These are phyloP conservation scores for Mycosphaerella sp. DNA, from an alignment of 2,329 filamentous ascomycete species.

Conservation along the genomic window DNA sequence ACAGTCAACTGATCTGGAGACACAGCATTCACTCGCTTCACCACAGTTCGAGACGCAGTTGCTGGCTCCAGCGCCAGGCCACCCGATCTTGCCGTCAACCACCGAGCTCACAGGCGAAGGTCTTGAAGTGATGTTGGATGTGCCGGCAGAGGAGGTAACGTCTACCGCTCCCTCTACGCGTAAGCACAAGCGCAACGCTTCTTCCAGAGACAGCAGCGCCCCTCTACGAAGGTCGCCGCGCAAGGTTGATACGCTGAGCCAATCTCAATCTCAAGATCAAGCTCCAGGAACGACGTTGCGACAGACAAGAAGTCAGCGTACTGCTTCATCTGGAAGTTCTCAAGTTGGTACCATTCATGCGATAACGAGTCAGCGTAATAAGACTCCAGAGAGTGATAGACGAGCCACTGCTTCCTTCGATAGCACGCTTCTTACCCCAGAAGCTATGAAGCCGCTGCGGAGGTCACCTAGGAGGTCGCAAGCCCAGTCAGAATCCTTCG, in stretches of 20 bases:
- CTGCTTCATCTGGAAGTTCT: background rate
- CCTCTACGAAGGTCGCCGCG: constrained; percentile 14
- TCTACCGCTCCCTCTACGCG: constrained; percentile 2
- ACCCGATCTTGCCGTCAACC: constrained; percentile 29
- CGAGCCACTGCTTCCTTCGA: constrained; percentile 3
- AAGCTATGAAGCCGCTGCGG: constrained; percentile 4
- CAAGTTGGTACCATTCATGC: background rate
- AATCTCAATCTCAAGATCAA: background rate
- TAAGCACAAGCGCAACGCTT: constrained; percentile 6
- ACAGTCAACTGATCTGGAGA: background rate
- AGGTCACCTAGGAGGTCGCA: constrained; percentile 15
- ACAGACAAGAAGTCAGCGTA: constrained; percentile 7
- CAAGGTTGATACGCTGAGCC: constrained; percentile 1
- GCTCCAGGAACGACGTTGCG: background rate
- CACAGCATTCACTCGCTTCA: constrained; percentile 9
- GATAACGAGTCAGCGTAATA: background rate
- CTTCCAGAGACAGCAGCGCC: constrained; percentile 8
- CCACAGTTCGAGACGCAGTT: constrained; percentile 9
- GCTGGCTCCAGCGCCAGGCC: background rate
- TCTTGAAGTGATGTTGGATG: constrained; percentile 8
- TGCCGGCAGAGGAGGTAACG: background rate
- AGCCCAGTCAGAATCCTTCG: background rate
- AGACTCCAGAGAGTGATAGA: background rate
- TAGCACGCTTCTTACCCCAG: constrained; percentile 12
- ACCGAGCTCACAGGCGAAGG: constrained; percentile 33